Evolutionary conservation across 2,329 filamentous ascomycete genomes (phyloP), one percentile per base, ranked within the genome.

Genomic region (Penicillium sp.): DNA sequence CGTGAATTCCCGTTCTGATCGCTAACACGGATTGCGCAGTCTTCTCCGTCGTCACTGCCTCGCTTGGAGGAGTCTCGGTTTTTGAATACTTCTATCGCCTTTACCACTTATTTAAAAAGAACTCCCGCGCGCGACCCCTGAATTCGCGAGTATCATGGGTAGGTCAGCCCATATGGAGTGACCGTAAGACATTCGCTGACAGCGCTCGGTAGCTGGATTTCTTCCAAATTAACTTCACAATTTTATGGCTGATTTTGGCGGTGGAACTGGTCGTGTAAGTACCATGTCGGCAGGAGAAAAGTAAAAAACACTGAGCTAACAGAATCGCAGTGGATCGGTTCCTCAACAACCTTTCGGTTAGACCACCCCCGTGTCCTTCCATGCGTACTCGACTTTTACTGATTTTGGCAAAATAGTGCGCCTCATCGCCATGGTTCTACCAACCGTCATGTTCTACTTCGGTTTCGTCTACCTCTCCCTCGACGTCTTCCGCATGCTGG

Each of bases 371-470:
- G 9, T 30, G 18, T 35, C 12, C 10, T 22, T 3, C 41, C 4
- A 8, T 14, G 11, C 11, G 41, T 13, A 22, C n/a, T 18, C 18
- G 11, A 1, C 13, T 31, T 19, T 1, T 40, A 35, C 35, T 46
- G 44, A 35, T 41, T 25, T 25, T 34, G 29, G 53, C 42, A 14
- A 10, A 29, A 44, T 50, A 72, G 71, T 74, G 19, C 69, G 72
- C 38, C 66, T 75, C 3, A 63, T 74, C 28, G 71, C 71, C 36
- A 74, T 74, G 71, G 65, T 72, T 34, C 65, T 74, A 18, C 71
- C 72, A 7, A 71, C 68, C 18, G 72, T 74, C 31, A 74, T 75
- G 71, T 73, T 72, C 55, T 73, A 74, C 54, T 74, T 74, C 48
- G 72, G 72, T 38, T 58, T 59, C 38, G 69, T 73, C 33, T 69